Base-by-base conservation (phyloP, 768 basidiomycete genomes). In the Mrakia frigida region DNA sequence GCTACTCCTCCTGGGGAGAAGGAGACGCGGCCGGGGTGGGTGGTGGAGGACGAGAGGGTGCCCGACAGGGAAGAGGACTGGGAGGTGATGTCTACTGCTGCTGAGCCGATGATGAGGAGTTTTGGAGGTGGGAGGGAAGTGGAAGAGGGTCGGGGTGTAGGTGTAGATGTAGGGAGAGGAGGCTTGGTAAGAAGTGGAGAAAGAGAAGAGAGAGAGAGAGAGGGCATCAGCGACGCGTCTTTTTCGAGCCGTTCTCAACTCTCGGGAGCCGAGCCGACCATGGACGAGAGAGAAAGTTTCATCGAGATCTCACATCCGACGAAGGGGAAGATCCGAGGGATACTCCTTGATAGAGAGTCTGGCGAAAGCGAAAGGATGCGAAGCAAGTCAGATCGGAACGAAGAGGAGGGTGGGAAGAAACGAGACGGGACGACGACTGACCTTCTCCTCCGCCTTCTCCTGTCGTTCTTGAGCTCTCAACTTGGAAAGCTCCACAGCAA, bases 61-160 rank as follows among this genome's bases (percentile, higher is more conserved):
- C 0, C 0, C 0, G 74, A 39, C 11, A 56, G 28, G 14, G 50
- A 9, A 13, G 68, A 52, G 9, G 78, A 70, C 10, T 74, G 59
- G 21, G 76, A 63, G 46, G 78, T 77, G 70, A 76, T 77, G 81
- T 99, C 97, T 9, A 98, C 86, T 6, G 96, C 97, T 18, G 94
- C 90, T 65, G 90, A 91, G 23, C 97, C 97, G 37, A 94, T 85
- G 53, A 98, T 87, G 18, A 92, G 82, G 31, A 97, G 85, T 35
- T 79, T 46, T 0, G 84, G 82, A 16, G 31, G 21, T 28, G 73
- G 46, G 14, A 65, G 33, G 59, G 71, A 35, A 23, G 71, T 11
- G 0, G 75, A 7, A n/a, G 75, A 39, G 6, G 50, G 4, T n/a
- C 37, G 3, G 50, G 63, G 43, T 5, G 37, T 25, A 10, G 21